Evolutionary conservation across 148 eudicot genomes (phyloP).

Genomic region (Rhododendron ferrugineum): DNA sequence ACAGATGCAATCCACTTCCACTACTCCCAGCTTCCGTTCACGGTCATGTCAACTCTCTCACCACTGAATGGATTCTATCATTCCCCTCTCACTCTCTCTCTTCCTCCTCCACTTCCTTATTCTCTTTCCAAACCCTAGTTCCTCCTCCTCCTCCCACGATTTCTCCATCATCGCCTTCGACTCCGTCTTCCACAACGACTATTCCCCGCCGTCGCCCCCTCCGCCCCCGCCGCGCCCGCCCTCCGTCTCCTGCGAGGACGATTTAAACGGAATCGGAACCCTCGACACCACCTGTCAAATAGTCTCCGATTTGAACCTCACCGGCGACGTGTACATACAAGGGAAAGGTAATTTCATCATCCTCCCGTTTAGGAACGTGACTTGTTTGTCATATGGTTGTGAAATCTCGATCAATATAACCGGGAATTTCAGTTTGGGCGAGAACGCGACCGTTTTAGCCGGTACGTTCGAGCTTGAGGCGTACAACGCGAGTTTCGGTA

Average conservation of each 20-base stretch:
- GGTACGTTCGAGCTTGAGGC: constrained; percentile 61
- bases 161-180: constrained; percentile 17
- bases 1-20: constrained; percentile 20
- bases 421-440: constrained; percentile 78
- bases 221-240: constrained; percentile 98
- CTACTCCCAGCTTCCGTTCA: neutral
- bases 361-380: constrained; percentile 55
- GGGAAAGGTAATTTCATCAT: constrained; percentile 83
- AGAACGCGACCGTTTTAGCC: constrained; percentile 48
- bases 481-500: constrained; percentile 48
- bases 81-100: neutral
- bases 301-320: constrained; percentile 65
- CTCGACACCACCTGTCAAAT: constrained; percentile 81
- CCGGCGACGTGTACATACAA: constrained; percentile 57
- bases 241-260: constrained; percentile 74
- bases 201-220: constrained; percentile 90
- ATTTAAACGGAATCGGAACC: constrained; percentile 74
- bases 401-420: constrained; percentile 55
- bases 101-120: neutral
- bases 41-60: constrained; percentile 23
- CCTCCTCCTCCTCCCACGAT: constrained; percentile 2
- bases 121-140: constrained; percentile 13
- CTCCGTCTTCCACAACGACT: constrained; percentile 43
- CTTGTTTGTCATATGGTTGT: constrained; percentile 57
- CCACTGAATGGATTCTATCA: constrained; percentile 23